A percentile compares a stretch with the other conserved stretches of the same genome.
These are phyloP conservation scores for Scheffersomyces stipitis DNA, from an alignment of 805 yeast genomes.

Conservation along the genomic window DNA sequence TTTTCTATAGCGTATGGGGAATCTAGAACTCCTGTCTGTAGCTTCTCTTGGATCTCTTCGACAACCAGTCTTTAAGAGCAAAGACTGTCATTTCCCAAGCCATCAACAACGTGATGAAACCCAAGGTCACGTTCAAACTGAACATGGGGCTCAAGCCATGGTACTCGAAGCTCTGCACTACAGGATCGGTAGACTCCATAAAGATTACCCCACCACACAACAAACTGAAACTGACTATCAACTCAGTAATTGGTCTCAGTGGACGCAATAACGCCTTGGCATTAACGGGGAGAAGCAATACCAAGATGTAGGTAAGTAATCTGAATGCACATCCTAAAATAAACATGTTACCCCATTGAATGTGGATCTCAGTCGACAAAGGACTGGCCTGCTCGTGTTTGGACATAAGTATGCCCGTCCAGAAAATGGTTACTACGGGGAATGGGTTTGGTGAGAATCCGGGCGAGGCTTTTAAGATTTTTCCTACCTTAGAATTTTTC, in stretches of 20 bases:
- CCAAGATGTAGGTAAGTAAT: conserved; percentile 56
- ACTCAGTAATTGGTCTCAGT: conserved; percentile 79
- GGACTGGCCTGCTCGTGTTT: conserved; percentile 84
- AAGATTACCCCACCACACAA: conserved; percentile 88
- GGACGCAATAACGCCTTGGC: conserved; percentile 24
- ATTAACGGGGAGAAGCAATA: conserved; percentile 41
- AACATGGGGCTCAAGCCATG: conserved; percentile 88
- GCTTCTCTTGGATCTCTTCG: conserved; percentile 6
- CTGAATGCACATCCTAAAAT: conserved; percentile 83
- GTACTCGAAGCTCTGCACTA: conserved; percentile 76
- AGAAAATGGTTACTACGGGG: conserved; percentile 88
- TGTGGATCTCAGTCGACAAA: conserved; percentile 76
- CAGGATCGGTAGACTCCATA: conserved; percentile 88
- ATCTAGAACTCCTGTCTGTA: no score
- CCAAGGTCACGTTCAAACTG: conserved; percentile 83
- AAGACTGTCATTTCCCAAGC: conserved; percentile 80
- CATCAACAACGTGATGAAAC: conserved; percentile 76
- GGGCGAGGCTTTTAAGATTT: conserved; percentile 46
- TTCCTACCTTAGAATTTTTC: background rate
- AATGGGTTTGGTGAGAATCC: conserved; percentile 92
- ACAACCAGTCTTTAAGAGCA: conserved; percentile 55
- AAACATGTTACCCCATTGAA: conserved; percentile 89
- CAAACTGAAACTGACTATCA: conserved; percentile 74
- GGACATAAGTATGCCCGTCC: conserved; percentile 97
- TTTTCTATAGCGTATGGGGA: no score